Percentiles rank a stretch among this genome's conserved stretches.
Conservation (phyloP, 139 green algal genomes). For the Coelastrella sp. region DNA sequence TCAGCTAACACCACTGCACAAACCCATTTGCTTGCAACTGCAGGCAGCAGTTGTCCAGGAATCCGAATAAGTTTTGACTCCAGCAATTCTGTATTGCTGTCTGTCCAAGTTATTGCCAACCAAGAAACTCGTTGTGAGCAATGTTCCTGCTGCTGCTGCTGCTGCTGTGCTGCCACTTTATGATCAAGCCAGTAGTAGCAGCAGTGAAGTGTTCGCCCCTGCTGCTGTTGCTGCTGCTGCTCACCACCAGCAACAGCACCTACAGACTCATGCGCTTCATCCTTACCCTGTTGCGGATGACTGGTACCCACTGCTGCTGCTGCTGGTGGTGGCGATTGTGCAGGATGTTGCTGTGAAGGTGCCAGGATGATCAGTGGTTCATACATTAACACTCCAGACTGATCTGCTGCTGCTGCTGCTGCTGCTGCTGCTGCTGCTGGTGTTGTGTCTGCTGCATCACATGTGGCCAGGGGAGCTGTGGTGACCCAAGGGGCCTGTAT, state of each 20-base stretch:
- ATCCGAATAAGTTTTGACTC: constrained; percentile 10
- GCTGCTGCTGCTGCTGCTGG: neutral
- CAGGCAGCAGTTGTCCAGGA: neutral
- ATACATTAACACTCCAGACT: neutral
- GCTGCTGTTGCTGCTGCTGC: constrained; percentile 6
- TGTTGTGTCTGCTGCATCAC: neutral
- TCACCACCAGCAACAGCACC: neutral
- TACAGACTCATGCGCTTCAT: neutral
- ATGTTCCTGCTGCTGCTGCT: neutral
- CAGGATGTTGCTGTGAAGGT: neutral
- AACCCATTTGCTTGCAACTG: neutral
- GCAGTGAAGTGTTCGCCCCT: constrained; percentile 1
- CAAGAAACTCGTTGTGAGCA: neutral
- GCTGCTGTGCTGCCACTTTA: neutral
- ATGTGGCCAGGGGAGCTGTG: neutral
- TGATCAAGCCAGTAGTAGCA: constrained; percentile 22
- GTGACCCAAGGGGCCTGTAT: constrained; percentile 6
- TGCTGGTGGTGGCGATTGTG: neutral
- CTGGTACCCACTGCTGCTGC: neutral
- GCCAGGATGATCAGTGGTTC: constrained; percentile 20
- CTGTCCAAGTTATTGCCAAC: constrained; percentile 24
- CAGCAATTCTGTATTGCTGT: neutral
- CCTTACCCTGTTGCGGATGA: neutral
- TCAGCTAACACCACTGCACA: neutral
- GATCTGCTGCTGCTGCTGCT: neutral